Base-by-base conservation (phyloP, 2,329 filamentous ascomycete genomes). In the Colletotrichum sublineola region DNA sequence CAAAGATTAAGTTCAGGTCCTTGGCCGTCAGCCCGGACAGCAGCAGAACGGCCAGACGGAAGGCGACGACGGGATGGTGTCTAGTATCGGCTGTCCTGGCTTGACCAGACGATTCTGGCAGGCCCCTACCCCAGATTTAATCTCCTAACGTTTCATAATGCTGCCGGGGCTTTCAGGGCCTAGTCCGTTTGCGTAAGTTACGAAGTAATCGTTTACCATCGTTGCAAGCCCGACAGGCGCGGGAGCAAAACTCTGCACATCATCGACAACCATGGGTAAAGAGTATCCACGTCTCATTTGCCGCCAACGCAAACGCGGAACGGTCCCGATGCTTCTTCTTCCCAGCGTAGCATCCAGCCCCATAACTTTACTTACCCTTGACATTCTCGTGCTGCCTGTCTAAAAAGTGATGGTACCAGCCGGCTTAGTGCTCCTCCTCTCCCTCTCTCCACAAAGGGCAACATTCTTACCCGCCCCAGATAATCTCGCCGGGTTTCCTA, bases 311-410 rank as follows among this genome's bases (percentile, higher is more conserved):
- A 57, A 48, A 48, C 50, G 50, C 56, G 40, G 50, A 50, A 63
- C 57, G 15, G 36, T 46, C 29, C 64, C 48, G 50, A 68, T 63
- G 42, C 42, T 63, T 24, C 24, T 24, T 29, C 64, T 42, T 71
- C 63, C 36, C 68, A 62, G 58, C 64, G 33, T 56, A 46, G 55
- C 63, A 62, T 29, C 40, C 14, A 5, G 31, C 24, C n/a, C 24
- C n/a, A 33, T 15, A 31, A 20, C 46, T 63, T 53, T 63, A n/a
- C 46, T 38, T 24, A 11, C 14, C 60, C 36, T 29, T 40, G 33
- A 33, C 46, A 33, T 40, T 36, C n/a, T 52, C n/a, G 33, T 40
- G 29, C 60, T 52, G 46, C 46, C 46, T 24, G 60, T 40, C 33
- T 14, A 15, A n/a, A 48, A 15, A 63, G 48, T 63, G 24, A 36